Conservation (phyloP, 2,329 filamentous ascomycete genomes). For the Nothophaeocryptopus gaeumannii region DNA sequence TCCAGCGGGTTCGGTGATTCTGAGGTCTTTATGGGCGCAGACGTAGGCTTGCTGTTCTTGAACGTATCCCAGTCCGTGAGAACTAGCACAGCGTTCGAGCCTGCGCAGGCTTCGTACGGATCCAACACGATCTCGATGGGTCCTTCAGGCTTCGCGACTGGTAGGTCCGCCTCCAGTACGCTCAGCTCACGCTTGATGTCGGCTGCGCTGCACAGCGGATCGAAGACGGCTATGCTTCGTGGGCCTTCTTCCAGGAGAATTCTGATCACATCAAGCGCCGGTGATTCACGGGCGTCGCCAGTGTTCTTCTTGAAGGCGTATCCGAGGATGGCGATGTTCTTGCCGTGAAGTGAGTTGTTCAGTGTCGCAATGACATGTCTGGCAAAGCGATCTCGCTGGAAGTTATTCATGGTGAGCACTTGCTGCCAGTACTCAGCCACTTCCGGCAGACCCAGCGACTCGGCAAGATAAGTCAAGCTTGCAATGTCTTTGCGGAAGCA, state of each 20-base stretch:
- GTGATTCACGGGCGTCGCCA: conserved; percentile 59
- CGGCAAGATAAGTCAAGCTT: conserved; percentile 70
- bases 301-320: no score
- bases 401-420: conserved; percentile 72
- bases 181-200: conserved; percentile 32
- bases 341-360: no score
- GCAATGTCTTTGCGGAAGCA: conserved; percentile 79
- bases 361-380: conserved; percentile 59
- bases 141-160: conserved; percentile 23
- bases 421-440: conserved; percentile 72
- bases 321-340: no score
- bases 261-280: conserved; percentile 65
- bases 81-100: conserved; percentile 31
- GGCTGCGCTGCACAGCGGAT: conserved; percentile 48
- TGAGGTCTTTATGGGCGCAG: not conserved
- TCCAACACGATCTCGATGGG: conserved; percentile 28
- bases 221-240: conserved; percentile 62
- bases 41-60: conserved; percentile 21
- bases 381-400: conserved; percentile 66
- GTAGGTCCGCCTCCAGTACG: conserved; percentile 14
- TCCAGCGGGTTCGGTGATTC: conserved; percentile 9
- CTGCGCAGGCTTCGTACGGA: conserved; percentile 32
- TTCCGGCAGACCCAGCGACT: conserved; percentile 65
- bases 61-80: conserved; percentile 34
- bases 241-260: conserved; percentile 59